Evolutionary conservation across 1,284 basidiomycete species (phyloP), one percentile per base, ranked within the genome.

Genomic region (Austroboletus niveus): DNA sequence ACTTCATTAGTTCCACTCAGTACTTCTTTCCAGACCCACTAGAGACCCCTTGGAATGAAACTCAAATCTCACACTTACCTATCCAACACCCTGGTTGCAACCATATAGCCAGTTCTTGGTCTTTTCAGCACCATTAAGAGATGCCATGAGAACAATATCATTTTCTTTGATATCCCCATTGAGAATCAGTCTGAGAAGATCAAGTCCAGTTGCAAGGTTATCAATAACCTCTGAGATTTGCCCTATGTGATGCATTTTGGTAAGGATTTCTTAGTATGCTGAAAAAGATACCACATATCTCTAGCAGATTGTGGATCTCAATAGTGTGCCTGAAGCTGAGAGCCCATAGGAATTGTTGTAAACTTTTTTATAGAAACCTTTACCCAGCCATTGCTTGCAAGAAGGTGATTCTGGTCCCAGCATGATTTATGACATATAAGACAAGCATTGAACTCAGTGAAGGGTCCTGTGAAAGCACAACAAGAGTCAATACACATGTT

Each of bases 261-360:
- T 11, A 7, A 39, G 24, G 24, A 43, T 32, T 8, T 42, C 14
- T 20, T 43, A 30, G 2, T 48, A 27, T 8, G 1, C 14, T 48
- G 4, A 34, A 34, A 1, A 3, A 48, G 31, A 1, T 48, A 48
- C 1, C 12, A 12, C 44, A 51, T 47, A 5, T 42, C 24, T 10
- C 4, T 6, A 1, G 44, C 14, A 14, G 56, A 57, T 11, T 71
- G 48, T 0, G 52, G 49, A 15, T 46, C 8, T 15, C 20, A 2
- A 29, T 38, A 35, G 20, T 3, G 34, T 43, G 41, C 70, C 45
- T 44, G 35, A 17, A 49, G 15, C 1, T 49, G 43, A 1, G 9
- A 30, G 8, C 43, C 24, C 2, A 49, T 4, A 0, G 69, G 70
- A 20, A 76, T 61, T 0, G 67, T 72, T 7, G 56, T n/a, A n/a